Evolutionary conservation across 371 early-diverging fungal species (phyloP).

Genomic region (Batkoa obscura): DNA sequence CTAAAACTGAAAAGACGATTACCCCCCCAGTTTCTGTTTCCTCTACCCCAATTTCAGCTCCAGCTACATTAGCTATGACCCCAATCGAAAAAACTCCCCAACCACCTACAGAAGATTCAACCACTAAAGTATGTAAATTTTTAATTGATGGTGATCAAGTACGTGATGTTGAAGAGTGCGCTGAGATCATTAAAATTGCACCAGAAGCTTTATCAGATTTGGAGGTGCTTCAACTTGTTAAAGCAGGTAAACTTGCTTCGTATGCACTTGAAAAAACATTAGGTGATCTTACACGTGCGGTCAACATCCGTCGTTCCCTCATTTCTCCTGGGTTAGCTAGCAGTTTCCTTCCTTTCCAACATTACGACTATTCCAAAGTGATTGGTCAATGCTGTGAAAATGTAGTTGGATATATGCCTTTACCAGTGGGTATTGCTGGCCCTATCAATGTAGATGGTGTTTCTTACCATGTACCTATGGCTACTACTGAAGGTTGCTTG

Average conservation of each 20-base stretch:
- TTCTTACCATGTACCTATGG: conserved; percentile 76
- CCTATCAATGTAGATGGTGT: conserved; percentile 67
- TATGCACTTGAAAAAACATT: conserved; percentile 72
- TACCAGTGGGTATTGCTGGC: conserved; percentile 88
- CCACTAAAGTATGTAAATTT: not conserved
- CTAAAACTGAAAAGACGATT: conserved; percentile 7
- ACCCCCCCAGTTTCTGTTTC: not conserved
- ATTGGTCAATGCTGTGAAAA: conserved; percentile 92
- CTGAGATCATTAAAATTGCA: conserved; percentile 27
- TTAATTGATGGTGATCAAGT: conserved; percentile 9
- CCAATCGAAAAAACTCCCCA: not conserved
- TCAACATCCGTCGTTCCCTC: conserved; percentile 56
- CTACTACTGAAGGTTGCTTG: conserved; percentile 89
- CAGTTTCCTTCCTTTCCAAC: conserved; percentile 46
- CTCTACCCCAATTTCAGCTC: not conserved
- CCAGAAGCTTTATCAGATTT: conserved; percentile 31
- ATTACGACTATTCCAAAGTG: conserved; percentile 77
- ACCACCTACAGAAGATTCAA: too few relatives aligned
- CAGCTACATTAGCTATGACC: not conserved
- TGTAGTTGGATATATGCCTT: conserved; percentile 85
- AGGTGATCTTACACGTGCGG: conserved; percentile 59
- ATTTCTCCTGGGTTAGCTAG: conserved; percentile 26
- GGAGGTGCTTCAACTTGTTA: conserved; percentile 58
- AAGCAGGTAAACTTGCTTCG: conserved; percentile 44
- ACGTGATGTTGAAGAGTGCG: conserved; percentile 43